Evolutionary conservation across 2,329 filamentous ascomycete genomes (phyloP).

Genomic region (Pseudopyrenochaeta lycopersici): DNA sequence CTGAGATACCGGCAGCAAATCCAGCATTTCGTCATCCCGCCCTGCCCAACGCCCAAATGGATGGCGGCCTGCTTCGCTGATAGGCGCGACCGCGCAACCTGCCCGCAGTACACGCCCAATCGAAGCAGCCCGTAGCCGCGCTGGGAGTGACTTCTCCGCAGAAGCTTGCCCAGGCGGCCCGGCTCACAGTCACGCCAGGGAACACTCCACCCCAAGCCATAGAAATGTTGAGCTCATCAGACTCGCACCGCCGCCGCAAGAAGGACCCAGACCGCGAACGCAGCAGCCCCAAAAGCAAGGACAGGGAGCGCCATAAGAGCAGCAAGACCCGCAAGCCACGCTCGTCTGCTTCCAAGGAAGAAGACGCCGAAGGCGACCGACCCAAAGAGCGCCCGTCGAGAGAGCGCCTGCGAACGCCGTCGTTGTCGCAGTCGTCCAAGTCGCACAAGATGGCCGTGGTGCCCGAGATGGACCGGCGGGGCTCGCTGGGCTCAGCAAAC

Average conservation of each 20-base stretch:
- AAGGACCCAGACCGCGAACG: conserved; percentile 43
- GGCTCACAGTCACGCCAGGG: conserved; percentile 30
- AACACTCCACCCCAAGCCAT: conserved; percentile 23
- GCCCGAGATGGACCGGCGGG: conserved; percentile 58
- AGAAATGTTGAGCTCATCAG: conserved; percentile 43
- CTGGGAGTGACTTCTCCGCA: conserved; percentile 31
- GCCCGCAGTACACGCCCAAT: conserved; percentile 38
- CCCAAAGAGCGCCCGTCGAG: conserved; percentile 31
- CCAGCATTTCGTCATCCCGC: conserved; percentile 11
- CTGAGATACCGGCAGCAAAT: background rate
- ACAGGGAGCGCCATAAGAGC: conserved; percentile 42
- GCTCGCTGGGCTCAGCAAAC: conserved; percentile 44
- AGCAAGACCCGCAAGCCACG: conserved; percentile 39
- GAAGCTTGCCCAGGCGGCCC: conserved; percentile 17
- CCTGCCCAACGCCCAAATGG: conserved; percentile 32
- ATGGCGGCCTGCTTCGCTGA: conserved; percentile 37
- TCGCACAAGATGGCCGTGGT: conserved; percentile 51
- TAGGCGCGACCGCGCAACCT: conserved; percentile 40
- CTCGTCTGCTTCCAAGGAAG: conserved; percentile 39
- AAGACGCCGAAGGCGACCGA: conserved; percentile 28
- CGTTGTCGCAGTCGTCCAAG: conserved; percentile 35
- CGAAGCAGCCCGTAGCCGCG: conserved; percentile 38
- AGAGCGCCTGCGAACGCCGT: conserved; percentile 38
- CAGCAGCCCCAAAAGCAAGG: conserved; percentile 30
- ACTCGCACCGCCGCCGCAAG: conserved; percentile 49